phyloP scores from a whole-genome alignment of 202 grass and related monocot species.

The Bolboschoenoplectus hybrid region DNA sequence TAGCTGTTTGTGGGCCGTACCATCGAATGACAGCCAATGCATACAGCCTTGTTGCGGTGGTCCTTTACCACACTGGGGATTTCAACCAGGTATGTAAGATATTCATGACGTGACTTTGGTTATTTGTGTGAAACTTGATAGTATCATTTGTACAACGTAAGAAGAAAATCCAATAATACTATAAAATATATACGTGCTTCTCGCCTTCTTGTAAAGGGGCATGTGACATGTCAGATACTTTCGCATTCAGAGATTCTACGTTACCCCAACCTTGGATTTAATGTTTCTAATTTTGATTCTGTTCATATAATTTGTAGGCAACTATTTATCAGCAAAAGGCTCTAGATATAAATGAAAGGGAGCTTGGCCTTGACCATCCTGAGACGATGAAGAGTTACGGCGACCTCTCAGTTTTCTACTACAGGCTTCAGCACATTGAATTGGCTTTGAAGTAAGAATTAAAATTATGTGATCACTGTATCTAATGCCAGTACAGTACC shows the following conservation, averaged over 20 bases:
- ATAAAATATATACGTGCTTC: neutral
- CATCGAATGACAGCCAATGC: conserved; percentile 95
- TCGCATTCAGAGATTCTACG: conserved; percentile 26
- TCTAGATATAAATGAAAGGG: conserved; percentile 97
- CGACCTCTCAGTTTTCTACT: conserved; percentile 99
- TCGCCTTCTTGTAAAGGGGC: neutral
- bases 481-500: neutral
- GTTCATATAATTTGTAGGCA: conserved; percentile 60
- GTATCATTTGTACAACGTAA: neutral
- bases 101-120: neutral
- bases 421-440: conserved; percentile 98
- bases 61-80: conserved; percentile 99
- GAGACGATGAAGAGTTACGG: conserved; percentile 99
- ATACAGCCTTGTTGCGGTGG: conserved; percentile 97
- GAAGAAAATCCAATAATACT: neutral
- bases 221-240: conserved; percentile 10
- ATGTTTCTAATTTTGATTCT: conserved; percentile 32
- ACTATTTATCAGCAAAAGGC: conserved; percentile 99
- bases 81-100: conserved; percentile 80
- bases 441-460: conserved; percentile 96
- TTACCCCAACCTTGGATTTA: conserved; percentile 37
- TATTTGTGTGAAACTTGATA: conserved; percentile 4
- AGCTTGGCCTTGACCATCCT: conserved; percentile 97
- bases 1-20: conserved; percentile 91
- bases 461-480: neutral